Evolutionary conservation across 2,329 filamentous ascomycete species (phyloP).

Genomic region (Aspergillus nomiae): DNA sequence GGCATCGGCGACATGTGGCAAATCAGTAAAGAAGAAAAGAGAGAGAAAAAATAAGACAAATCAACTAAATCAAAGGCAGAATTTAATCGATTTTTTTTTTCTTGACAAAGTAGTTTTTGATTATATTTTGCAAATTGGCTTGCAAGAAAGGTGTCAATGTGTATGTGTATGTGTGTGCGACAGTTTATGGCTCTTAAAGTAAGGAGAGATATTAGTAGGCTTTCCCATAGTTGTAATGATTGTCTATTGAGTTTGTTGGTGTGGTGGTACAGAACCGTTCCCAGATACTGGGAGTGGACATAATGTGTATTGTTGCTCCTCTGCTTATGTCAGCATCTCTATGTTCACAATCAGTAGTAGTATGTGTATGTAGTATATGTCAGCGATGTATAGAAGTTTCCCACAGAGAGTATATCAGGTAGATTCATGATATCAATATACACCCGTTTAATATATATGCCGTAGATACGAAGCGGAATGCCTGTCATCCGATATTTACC

Average conservation of each 20-base stretch:
- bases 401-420: not conserved
- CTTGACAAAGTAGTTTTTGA: not conserved
- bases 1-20: constrained; percentile 16
- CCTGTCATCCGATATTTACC: not conserved
- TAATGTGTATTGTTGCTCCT: not conserved
- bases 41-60: too few species aligned
- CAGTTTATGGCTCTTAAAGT: not conserved
- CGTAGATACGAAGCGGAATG: not conserved
- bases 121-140: not conserved
- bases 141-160: not conserved
- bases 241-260: not conserved
- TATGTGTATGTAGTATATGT: too few species aligned
- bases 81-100: not conserved
- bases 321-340: not conserved
- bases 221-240: not conserved
- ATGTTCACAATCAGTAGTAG: not conserved
- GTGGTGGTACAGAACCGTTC: not conserved
- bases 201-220: not conserved
- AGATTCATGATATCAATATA: not conserved
- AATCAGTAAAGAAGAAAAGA: not conserved
- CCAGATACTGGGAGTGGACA: not conserved
- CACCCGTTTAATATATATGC: not conserved
- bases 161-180: not conserved
- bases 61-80: not conserved
- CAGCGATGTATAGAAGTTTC: not conserved